phyloP scores from a whole-genome alignment of 768 basidiomycete genomes.

The Suillus americanus region DNA sequence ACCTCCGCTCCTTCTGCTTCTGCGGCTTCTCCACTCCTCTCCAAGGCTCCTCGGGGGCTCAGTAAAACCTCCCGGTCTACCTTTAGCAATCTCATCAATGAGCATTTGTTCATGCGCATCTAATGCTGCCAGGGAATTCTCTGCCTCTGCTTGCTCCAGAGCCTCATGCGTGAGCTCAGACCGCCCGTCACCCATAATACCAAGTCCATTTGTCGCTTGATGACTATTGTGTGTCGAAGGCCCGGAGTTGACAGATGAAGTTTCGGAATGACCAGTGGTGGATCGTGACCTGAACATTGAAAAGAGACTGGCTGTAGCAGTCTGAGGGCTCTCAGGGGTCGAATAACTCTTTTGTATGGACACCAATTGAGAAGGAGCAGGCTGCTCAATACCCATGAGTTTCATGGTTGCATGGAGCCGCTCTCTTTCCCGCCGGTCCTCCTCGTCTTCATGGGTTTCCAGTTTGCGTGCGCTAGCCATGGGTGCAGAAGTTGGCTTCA shows the following conservation, averaged over 20 bases:
- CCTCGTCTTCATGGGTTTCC: slow-evolving; percentile 89
- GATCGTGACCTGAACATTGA: slow-evolving; percentile 69
- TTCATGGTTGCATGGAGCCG: slow-evolving; percentile 90
- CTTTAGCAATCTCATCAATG: slow-evolving; percentile 75
- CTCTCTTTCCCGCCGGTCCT: slow-evolving; percentile 85
- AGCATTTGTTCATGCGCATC: slow-evolving; percentile 76
- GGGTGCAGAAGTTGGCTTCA: slow-evolving; percentile 60
- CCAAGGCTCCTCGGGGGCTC: slow-evolving; percentile 51
- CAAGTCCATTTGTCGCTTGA: slow-evolving; percentile 29
- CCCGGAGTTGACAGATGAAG: slow-evolving; percentile 48
- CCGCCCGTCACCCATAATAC: slow-evolving; percentile 24
- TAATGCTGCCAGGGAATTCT: slow-evolving; percentile 71
- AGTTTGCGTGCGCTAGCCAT: slow-evolving; percentile 70
- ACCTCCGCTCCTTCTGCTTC: slow-evolving; percentile 48
- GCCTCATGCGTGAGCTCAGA: slow-evolving; percentile 70
- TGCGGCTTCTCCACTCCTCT: slow-evolving; percentile 57
- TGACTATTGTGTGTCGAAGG: slow-evolving; percentile 35
- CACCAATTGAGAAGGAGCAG: slow-evolving; percentile 39
- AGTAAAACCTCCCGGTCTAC: slow-evolving; percentile 73
- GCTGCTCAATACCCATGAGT: slow-evolving; percentile 85
- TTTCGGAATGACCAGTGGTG: slow-evolving; percentile 42
- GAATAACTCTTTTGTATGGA: slow-evolving; percentile 41
- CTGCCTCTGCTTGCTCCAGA: slow-evolving; percentile 76
- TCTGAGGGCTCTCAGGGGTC: slow-evolving; percentile 32
- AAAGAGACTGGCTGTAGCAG: slow-evolving; percentile 48